These are phyloP conservation scores for Calonectria pseudoturangicola DNA, from an alignment of 2,329 filamentous ascomycete species.

Conservation along the genomic window DNA sequence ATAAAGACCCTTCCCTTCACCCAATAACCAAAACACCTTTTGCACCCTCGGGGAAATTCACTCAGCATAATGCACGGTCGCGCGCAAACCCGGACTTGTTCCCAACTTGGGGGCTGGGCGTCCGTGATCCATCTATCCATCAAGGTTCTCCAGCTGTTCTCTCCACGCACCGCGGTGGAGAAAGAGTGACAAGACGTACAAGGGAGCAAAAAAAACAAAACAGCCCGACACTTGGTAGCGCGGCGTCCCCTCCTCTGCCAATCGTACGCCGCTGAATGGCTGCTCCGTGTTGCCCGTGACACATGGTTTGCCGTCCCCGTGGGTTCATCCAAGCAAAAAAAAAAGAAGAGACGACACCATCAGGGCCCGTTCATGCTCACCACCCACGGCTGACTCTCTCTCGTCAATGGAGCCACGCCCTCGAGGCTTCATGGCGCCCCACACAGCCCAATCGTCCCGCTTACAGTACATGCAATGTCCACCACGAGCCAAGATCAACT, in stretches of 20 bases:
- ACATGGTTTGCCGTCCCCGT: neutral
- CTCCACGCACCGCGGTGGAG: constrained; percentile 5
- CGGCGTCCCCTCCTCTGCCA: neutral
- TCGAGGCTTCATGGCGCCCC: neutral
- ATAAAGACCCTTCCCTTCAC: neutral
- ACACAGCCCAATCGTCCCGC: constrained; percentile 17
- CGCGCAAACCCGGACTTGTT: constrained; percentile 20
- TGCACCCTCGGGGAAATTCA: no score
- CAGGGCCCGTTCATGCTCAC: neutral
- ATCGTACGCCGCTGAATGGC: neutral
- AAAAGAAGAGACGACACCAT: neutral
- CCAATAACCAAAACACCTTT: neutral
- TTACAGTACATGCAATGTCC: constrained; percentile 7
- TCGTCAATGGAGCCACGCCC: constrained; percentile 21
- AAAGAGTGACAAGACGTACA: neutral
- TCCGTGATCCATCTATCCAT: constrained; percentile 45
- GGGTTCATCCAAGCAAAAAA: neutral
- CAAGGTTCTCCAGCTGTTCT: constrained; percentile 47
- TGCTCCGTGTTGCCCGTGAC: neutral
- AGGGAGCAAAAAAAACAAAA: neutral
- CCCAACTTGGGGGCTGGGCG: constrained; percentile 31
- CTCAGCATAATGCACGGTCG: constrained; percentile 1
- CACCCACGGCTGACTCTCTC: neutral
- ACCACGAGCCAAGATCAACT: constrained; percentile 4
- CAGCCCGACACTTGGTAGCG: neutral